These are phyloP conservation scores for Mycena pura DNA, from an alignment of 768 basidiomycete species.

Conservation along the genomic window DNA sequence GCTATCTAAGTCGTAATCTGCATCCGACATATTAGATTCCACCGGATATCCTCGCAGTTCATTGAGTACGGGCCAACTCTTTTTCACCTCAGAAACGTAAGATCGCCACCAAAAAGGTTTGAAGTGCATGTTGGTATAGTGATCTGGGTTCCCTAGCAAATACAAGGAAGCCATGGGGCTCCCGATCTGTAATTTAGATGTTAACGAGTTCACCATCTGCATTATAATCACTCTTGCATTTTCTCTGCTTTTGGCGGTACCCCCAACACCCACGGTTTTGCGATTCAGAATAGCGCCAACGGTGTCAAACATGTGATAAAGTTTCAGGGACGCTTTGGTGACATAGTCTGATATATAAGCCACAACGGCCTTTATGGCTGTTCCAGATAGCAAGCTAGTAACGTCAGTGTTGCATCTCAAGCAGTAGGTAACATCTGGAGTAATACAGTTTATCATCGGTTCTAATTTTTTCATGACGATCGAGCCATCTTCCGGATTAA, in stretches of 20 bases:
- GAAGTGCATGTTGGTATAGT: slow-evolving; percentile 46
- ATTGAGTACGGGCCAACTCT: slow-evolving; percentile 23
- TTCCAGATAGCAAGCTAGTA: slow-evolving; percentile 45
- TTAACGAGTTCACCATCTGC: slow-evolving; percentile 45
- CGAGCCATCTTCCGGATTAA: slow-evolving; percentile 37
- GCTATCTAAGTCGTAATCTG: too few species aligned
- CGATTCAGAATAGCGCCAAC: slow-evolving; percentile 33
- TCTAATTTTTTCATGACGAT: slow-evolving; percentile 42
- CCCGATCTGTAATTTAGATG: slow-evolving; percentile 44
- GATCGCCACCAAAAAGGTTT: slow-evolving; percentile 39
- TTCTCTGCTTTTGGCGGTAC: slow-evolving; percentile 16
- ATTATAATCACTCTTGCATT: slow-evolving; percentile 40
- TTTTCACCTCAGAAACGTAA: slow-evolving; percentile 35
- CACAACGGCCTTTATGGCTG: slow-evolving; percentile 44
- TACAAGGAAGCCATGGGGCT: slow-evolving; percentile 45
- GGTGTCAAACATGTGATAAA: slow-evolving; percentile 44
- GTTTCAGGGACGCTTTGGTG: slow-evolving; percentile 47
- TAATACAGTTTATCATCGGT: slow-evolving; percentile 44
- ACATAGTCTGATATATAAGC: slow-evolving; percentile 52
- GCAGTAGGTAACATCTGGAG: slow-evolving; percentile 38
- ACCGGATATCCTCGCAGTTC: too few species aligned
- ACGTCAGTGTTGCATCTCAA: slow-evolving; percentile 44
- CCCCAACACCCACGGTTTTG: slow-evolving; percentile 30
- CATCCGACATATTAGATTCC: too few species aligned
- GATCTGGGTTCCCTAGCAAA: slow-evolving; percentile 43